These are phyloP conservation scores for Ceratocystis cacaofunesta DNA, from an alignment of 2,329 filamentous ascomycete genomes.

Conservation along the genomic window DNA sequence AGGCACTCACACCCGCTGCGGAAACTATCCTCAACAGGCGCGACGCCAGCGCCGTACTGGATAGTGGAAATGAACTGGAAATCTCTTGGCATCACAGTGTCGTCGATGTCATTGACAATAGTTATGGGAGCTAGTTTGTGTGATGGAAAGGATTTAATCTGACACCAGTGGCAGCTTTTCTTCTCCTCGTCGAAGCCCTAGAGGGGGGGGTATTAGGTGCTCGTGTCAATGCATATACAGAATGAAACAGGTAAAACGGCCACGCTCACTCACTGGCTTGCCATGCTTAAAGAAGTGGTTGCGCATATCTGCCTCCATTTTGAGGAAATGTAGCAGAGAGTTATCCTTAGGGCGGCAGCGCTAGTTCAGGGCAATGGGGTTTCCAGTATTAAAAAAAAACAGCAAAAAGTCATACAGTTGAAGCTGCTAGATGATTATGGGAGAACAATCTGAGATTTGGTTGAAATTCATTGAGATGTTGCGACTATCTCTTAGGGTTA, in stretches of 20 bases:
- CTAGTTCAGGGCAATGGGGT: not conserved
- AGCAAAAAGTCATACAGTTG: too few relatives aligned
- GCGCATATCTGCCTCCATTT: conserved; percentile 34
- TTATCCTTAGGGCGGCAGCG: not conserved
- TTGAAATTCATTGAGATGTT: too few relatives aligned
- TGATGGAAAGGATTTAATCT: conserved; percentile 39
- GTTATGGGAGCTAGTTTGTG: conserved; percentile 39
- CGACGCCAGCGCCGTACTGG: conserved; percentile 44
- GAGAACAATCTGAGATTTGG: too few relatives aligned
- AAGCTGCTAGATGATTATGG: too few relatives aligned
- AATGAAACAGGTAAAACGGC: not conserved
- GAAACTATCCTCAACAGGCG: conserved; percentile 44
- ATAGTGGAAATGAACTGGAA: conserved; percentile 57
- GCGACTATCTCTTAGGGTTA: not conserved
- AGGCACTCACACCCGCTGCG: conserved; percentile 55
- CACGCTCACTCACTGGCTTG: conserved; percentile 21
- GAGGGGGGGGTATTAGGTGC: not conserved
- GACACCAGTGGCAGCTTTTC: conserved; percentile 44
- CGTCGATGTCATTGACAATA: conserved; percentile 49
- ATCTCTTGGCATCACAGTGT: conserved; percentile 38
- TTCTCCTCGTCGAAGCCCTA: conserved; percentile 28
- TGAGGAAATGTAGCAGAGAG: not conserved
- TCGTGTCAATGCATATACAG: not conserved
- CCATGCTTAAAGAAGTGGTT: conserved; percentile 38
- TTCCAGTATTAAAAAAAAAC: too few relatives aligned